Evolutionary conservation across 202 grass and related monocot genomes (phyloP).

Genomic region (Bolboschoenoplectus hybrid): DNA sequence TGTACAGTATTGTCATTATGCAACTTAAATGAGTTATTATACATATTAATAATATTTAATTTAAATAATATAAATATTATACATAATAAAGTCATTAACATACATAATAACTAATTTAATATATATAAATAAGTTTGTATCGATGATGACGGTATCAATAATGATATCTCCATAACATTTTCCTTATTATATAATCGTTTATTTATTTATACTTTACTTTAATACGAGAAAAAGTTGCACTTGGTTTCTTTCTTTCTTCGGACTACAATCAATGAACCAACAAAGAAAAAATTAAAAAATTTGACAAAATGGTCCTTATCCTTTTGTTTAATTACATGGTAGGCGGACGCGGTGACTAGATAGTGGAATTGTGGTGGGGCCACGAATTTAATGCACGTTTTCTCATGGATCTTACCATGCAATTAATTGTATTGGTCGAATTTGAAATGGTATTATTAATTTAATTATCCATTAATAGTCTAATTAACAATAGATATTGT

Average conservation of each 20-base stretch:
- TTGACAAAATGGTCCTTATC: conserved; percentile 17
- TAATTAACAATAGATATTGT: neutral
- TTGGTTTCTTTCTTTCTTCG: conserved; percentile 2
- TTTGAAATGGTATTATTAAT: neutral
- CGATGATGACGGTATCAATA: too few relatives aligned
- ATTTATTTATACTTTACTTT: too few relatives aligned
- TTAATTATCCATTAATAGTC: neutral
- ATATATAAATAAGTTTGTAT: too few relatives aligned
- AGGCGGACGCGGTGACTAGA: conserved; percentile 25
- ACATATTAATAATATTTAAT: too few relatives aligned
- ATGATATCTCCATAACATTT: too few relatives aligned
- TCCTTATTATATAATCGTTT: too few relatives aligned
- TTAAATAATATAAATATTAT: too few relatives aligned
- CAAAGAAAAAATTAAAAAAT: neutral
- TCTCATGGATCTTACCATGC: neutral
- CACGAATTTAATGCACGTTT: neutral
- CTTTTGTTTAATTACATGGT: neutral
- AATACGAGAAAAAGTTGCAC: conserved; percentile 2
- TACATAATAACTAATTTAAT: neutral
- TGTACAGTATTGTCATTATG: too few relatives aligned
- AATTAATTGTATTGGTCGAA: neutral
- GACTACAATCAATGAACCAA: conserved; percentile 4
- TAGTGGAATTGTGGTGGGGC: neutral
- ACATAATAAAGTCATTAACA: too few relatives aligned
- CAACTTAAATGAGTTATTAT: too few relatives aligned